Conservation (phyloP, 2,329 filamentous ascomycete genomes). For the Colletotrichum sp. region DNA sequence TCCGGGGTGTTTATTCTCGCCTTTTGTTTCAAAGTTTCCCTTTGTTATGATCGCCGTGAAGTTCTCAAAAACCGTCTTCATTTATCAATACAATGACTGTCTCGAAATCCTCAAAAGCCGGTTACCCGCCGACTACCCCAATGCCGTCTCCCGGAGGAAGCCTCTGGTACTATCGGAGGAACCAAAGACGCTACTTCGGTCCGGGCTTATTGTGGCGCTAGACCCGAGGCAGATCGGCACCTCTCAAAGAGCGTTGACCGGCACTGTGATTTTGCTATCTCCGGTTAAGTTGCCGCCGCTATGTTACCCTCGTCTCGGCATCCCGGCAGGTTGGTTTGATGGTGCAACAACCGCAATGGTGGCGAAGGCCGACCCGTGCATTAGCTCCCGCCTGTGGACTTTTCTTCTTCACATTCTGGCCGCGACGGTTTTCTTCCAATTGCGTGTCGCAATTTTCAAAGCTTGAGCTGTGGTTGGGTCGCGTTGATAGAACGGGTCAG, state of each 20-base stretch:
- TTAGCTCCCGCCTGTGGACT: conserved; percentile 3
- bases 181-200: neutral
- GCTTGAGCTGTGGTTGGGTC: neutral
- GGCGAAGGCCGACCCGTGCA: conserved; percentile 14
- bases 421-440: neutral
- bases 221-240: neutral
- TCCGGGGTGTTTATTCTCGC: rapidly evolving
- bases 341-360: neutral
- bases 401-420: neutral
- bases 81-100: neutral
- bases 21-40: neutral
- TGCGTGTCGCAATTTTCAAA: neutral
- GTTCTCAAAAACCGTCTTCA: neutral
- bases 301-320: neutral
- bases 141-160: neutral
- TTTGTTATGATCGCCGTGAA: neutral
- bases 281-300: neutral
- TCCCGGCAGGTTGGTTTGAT: neutral
- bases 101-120: neutral
- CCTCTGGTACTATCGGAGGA: neutral
- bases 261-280: neutral
- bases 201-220: neutral
- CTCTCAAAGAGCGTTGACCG: neutral
- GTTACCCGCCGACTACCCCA: neutral
- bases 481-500: neutral